phyloP scores from a whole-genome alignment of 148 eudicot species.

The Cornus kousa region DNA sequence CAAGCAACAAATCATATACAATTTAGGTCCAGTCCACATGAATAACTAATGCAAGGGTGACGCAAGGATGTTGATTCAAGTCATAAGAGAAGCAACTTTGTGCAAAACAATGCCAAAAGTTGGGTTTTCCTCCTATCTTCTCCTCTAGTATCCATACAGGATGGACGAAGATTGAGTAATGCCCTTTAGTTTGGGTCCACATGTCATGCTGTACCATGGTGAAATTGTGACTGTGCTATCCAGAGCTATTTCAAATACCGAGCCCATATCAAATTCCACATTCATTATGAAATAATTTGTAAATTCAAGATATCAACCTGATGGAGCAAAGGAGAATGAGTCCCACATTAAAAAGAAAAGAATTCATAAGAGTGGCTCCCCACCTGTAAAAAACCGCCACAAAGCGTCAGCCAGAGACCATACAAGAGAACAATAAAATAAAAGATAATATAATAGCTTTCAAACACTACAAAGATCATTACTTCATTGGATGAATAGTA shows the following conservation, averaged over 20 bases:
- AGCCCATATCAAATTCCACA: neutral
- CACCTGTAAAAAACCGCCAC: constrained; percentile 50
- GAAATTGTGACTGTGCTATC: neutral
- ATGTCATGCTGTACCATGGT: neutral
- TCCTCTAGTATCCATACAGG: no score
- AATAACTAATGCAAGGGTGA: no score
- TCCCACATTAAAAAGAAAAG: constrained; percentile 91
- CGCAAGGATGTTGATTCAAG: no score
- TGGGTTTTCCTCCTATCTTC: no score
- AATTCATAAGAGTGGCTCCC: constrained; percentile 99
- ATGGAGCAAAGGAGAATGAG: constrained; percentile 98
- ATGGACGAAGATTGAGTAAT: no score
- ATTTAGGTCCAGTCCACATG: no score
- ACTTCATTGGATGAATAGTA: constrained; percentile 99
- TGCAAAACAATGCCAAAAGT: no score
- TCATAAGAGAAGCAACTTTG: no score
- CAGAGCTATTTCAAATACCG: neutral
- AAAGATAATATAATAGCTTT: neutral
- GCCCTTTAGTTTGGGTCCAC: neutral
- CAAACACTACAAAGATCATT: constrained; percentile 18
- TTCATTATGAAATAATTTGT: neutral
- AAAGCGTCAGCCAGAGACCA: constrained; percentile 3
- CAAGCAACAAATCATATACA: neutral
- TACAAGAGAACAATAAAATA: neutral
- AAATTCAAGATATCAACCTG: constrained; percentile 46